Base-by-base conservation (phyloP, 371 early-diverging fungal species). In the Paraphysoderma sedebokerense region DNA sequence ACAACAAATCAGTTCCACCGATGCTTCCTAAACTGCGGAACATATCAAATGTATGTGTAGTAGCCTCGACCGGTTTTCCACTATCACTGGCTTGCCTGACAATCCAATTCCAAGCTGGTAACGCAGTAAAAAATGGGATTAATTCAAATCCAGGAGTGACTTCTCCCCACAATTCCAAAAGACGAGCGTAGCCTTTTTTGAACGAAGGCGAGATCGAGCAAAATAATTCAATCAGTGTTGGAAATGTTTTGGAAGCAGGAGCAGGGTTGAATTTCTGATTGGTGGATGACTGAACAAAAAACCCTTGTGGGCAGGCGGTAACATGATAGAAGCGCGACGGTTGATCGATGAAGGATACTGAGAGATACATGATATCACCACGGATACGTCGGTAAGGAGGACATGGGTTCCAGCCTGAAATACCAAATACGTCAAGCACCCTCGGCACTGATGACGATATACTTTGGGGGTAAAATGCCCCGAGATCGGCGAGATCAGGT, bases 301-400 rank as follows among this genome's bases (percentile, higher is more conserved):
- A 46, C 1, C 47, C 47, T 15, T 15, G 5, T 32, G 39, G 42
- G n/a, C 28, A n/a, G 12, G 46, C 47, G 11, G 47, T 46, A 23
- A 46, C 40, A 30, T 46, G 47, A 1, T n/a, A n/a, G n/a, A n/a
- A n/a, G n/a, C 32, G 17, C 15, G 47, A 5, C 11, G 32, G 17
- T 19, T 19, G n/a, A 9, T 15, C 9, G 15, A 33, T 3, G 6
- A 45, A 15, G 17, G 15, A 11, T 3, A 41, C 47, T n/a, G 19
- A n/a, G n/a, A 46, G 4, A 30, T 46, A 46, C 38, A 46, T 5
- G 24, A 46, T n/a, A 20, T 46, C 47, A 30, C 47, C 47, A 28
- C 47, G 47, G 12, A 46, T 1, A 5, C 47, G 46, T 32, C 47
- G 47, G 39, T 41, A 46, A 6, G 47, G 39, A n/a, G 47, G 47